Conservation (phyloP, 2,329 filamentous ascomycete species). For the Alternaria gansuensis region DNA sequence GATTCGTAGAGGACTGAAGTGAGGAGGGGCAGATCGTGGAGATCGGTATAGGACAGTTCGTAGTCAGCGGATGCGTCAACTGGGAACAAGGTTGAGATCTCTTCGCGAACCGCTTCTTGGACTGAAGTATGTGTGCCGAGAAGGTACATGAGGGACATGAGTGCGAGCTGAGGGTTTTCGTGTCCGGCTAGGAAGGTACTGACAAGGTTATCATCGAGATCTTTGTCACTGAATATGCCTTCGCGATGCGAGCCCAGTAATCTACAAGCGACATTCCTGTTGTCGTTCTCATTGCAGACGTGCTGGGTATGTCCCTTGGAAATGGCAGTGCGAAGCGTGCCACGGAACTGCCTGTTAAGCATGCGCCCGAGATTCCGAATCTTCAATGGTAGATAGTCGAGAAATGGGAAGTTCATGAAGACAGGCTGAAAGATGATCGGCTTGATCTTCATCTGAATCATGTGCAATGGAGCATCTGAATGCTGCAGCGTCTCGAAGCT, state of each 20-base stretch:
- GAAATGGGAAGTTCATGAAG: slow-evolving; percentile 41
- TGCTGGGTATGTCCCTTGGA: slow-evolving; percentile 38
- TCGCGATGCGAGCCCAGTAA: slow-evolving; percentile 35
- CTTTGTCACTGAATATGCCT: slow-evolving; percentile 36
- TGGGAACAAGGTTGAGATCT: slow-evolving; percentile 30
- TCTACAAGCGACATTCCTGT: slow-evolving; percentile 31
- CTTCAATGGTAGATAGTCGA: slow-evolving; percentile 35
- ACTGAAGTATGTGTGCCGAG: slow-evolving; percentile 32
- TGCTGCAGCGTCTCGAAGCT: slow-evolving; percentile 40
- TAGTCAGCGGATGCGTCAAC: slow-evolving; percentile 24
- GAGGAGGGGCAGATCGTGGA: slow-evolving; percentile 55
- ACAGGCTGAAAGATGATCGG: slow-evolving; percentile 41
- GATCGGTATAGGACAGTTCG: slow-evolving; percentile 31
- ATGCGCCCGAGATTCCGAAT: slow-evolving; percentile 31
- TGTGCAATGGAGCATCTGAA: slow-evolving; percentile 31
- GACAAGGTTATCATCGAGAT: slow-evolving; percentile 40
- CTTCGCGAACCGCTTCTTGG: slow-evolving; percentile 33
- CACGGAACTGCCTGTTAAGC: slow-evolving; percentile 33
- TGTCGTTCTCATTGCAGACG: slow-evolving; percentile 35
- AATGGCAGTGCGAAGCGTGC: slow-evolving; percentile 32
- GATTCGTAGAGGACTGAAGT: slow-evolving; percentile 58
- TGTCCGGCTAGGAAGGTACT: slow-evolving; percentile 41
- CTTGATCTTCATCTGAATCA: slow-evolving; percentile 39
- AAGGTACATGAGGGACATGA: slow-evolving; percentile 41
- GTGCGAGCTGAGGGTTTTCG: slow-evolving; percentile 39